Evolutionary conservation across 176 grass and related monocot genomes (phyloP).

Genomic region (Melocanna baccifera): DNA sequence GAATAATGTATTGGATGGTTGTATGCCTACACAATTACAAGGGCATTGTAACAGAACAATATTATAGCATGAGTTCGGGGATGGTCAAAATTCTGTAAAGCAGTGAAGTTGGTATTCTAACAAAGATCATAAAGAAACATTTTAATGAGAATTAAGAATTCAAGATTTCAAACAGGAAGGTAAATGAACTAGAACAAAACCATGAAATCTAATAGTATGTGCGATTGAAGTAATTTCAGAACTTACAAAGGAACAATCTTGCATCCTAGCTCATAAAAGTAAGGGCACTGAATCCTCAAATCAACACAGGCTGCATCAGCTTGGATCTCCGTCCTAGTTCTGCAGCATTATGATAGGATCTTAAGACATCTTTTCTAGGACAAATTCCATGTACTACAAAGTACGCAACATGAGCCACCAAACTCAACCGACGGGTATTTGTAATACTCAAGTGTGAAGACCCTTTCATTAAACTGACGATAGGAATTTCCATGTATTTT

Average conservation of each 20-base stretch:
- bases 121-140: background rate
- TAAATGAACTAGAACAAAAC: background rate
- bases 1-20: background rate
- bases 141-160: background rate
- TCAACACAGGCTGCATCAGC: constrained; percentile 96
- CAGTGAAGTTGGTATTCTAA: background rate
- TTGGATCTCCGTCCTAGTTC: constrained; percentile 85
- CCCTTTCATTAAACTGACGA: background rate
- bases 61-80: background rate
- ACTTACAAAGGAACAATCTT: constrained; percentile 88
- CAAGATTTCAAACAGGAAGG: background rate
- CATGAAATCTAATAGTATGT: background rate
- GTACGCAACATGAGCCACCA: background rate
- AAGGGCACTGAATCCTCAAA: constrained; percentile 66
- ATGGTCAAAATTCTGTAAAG: background rate
- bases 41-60: background rate
- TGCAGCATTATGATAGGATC: constrained; percentile 33
- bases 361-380: background rate
- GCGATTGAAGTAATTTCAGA: background rate
- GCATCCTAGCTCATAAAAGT: constrained; percentile 92
- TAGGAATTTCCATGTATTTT: background rate
- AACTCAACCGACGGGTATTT: background rate
- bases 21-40: background rate
- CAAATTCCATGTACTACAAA: constrained; percentile 2
- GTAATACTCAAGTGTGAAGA: background rate